Evolutionary conservation across 1,284 basidiomycete species (phyloP), one percentile per base, ranked within the genome.

Genomic region (Cystobasidiaceae sp.): DNA sequence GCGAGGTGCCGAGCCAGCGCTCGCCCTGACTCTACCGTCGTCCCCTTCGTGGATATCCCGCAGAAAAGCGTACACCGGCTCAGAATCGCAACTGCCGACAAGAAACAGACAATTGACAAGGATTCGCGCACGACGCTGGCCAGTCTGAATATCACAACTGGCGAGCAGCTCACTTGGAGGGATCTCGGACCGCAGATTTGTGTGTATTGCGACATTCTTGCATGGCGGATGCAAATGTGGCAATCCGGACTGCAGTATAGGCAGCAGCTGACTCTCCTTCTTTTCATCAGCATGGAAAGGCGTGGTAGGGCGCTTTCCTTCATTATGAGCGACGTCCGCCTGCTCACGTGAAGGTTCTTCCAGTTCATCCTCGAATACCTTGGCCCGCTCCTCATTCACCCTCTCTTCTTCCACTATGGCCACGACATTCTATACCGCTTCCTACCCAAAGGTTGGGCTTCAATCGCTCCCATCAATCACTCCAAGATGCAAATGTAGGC

Each of bases 381-480:
- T 56, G 96, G 96, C 2, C 94, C 94, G 0, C 82, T 98, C 59
- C 69, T 97, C 73, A 88, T 98, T 72, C 93, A 97, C 77, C 91
- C 94, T 0, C 76, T 93, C 32, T 79, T 96, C 64, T 94, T 93
- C 78, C 79, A 85, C 73, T 82, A 87, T 69, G 85, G 86, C 0
- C 61, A 54, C 15, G 78, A 81, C 49, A 49, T 85, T 27, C 82
- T 89, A 75, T 93, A 88, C 74, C 82, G 89, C 8, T 77, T 79
- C 23, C 43, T 64, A 9, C 61, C 61, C 13, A 56, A 55, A 56
- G 39, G 13, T 7, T 64, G 43, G 25, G 48, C 46, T 32, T 55
- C 61, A 11, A 55, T 11, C 4, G 52, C 30, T 17, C 77, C 81
- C 17, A 85, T 90, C 33, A 79, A 84, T 56, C 88, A 89, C 72